These are phyloP conservation scores for Aspergillus cavernicola DNA, from an alignment of 495 filamentous ascomycete species.

Conservation along the genomic window DNA sequence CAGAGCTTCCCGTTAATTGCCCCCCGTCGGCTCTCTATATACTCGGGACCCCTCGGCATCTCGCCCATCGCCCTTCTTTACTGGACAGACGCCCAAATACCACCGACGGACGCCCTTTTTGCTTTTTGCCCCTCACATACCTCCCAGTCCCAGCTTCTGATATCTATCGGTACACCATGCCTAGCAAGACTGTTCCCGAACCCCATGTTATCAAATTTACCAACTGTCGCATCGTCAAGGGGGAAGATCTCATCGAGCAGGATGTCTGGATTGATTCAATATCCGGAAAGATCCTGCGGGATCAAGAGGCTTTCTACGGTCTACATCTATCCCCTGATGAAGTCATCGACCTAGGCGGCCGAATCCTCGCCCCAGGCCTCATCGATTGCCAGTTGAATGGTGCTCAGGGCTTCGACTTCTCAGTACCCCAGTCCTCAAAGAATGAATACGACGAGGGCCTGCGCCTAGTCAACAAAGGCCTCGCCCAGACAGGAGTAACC, in stretches of 20 bases:
- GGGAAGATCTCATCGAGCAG: slow-evolving; percentile 57
- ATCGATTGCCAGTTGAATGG: slow-evolving; percentile 88
- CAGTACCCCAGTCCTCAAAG: slow-evolving; percentile 60
- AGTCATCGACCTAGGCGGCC: slow-evolving; percentile 68
- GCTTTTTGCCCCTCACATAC: background rate
- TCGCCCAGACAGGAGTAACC: slow-evolving; percentile 75
- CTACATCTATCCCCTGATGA: slow-evolving; percentile 50
- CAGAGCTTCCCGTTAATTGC: background rate
- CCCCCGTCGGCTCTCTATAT: background rate
- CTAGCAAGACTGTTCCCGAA: slow-evolving; percentile 33
- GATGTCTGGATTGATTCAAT: slow-evolving; percentile 77
- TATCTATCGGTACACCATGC: slow-evolving; percentile 21
- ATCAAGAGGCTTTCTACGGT: slow-evolving; percentile 73
- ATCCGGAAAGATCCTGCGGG: slow-evolving; percentile 71
- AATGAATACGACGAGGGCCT: slow-evolving; percentile 63
- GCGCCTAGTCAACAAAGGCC: slow-evolving; percentile 58
- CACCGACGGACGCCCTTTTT: background rate
- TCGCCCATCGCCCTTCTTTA: background rate
- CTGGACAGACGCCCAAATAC: background rate
- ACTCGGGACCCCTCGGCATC: background rate
- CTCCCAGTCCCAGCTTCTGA: background rate
- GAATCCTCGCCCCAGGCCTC: slow-evolving; percentile 75
- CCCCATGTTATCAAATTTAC: slow-evolving; percentile 74
- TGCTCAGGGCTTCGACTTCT: slow-evolving; percentile 83
- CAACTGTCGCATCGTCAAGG: slow-evolving; percentile 69